Evolutionary conservation across 1,139 yeast species (phyloP).

Genomic region (Diutina ranongensis): DNA sequence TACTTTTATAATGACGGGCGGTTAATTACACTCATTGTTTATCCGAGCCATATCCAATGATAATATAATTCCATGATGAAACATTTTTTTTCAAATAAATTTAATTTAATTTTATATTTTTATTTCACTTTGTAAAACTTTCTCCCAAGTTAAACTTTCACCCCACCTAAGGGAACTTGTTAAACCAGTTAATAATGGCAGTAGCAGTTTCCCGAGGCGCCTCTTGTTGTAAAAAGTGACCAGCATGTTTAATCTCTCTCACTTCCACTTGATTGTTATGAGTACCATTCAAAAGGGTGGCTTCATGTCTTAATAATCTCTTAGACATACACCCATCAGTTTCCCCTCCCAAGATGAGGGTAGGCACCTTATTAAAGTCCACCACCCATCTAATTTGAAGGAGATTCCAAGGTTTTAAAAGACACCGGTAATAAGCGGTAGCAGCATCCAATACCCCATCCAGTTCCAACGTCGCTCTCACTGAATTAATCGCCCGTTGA

Average conservation of each 20-base stretch:
- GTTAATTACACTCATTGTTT: no score
- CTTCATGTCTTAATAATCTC: constrained; percentile 18
- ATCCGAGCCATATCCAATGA: no score
- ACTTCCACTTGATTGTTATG: constrained; percentile 17
- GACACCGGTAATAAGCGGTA: constrained; percentile 32
- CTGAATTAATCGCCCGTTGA: constrained; percentile 18
- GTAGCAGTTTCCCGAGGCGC: constrained; percentile 22
- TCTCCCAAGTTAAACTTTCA: no score
- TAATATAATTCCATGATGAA: no score
- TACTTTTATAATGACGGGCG: no score
- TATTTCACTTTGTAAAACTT: no score
- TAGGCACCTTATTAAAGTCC: constrained; percentile 29
- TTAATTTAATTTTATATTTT: no score
- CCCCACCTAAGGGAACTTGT: constrained; percentile 1
- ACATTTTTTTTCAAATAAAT: no score
- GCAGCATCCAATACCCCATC: constrained; percentile 24
- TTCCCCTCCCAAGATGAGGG: constrained; percentile 26
- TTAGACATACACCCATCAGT: constrained; percentile 30
- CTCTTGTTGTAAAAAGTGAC: constrained; percentile 35
- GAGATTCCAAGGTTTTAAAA: constrained; percentile 17
- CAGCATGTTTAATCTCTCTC: constrained; percentile 20
- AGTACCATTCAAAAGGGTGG: constrained; percentile 12
- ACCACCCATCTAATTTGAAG: constrained; percentile 18
- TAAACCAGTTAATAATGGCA: constrained; percentile 20
- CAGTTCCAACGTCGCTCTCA: constrained; percentile 18